Evolutionary conservation across 202 grass and related monocot species (phyloP).

Genomic region (Saccharum hybrid): DNA sequence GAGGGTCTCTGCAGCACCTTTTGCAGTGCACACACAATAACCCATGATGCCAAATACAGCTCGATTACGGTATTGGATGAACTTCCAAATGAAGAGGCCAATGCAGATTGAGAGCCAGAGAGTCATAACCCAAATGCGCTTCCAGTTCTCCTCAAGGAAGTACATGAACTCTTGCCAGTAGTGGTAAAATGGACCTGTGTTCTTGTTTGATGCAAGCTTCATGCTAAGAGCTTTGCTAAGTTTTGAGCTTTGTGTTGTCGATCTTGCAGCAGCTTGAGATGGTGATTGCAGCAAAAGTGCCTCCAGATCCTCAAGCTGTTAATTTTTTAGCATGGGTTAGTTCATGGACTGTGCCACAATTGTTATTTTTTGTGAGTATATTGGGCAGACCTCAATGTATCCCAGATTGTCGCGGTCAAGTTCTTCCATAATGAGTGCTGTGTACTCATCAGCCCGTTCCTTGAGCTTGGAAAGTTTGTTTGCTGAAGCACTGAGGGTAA

Average conservation of each 20-base stretch:
- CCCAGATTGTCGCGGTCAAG: constrained; percentile 77
- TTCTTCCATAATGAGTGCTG: constrained; percentile 97
- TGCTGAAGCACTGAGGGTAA: constrained; percentile 89
- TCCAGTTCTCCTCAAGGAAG: constrained; percentile 93
- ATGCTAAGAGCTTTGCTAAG: constrained; percentile 85
- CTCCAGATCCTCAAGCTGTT: constrained; percentile 79
- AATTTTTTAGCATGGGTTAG: constrained; percentile 35
- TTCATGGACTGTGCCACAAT: constrained; percentile 6
- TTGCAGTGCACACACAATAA: constrained; percentile 87
- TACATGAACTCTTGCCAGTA: constrained; percentile 62
- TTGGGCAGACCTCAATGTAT: constrained; percentile 74
- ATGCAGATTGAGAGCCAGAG: constrained; percentile 81
- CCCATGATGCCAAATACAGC: constrained; percentile 88
- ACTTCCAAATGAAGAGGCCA: constrained; percentile 80
- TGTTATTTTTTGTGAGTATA: constrained; percentile 14
- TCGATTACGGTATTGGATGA: constrained; percentile 74
- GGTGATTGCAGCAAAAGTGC: constrained; percentile 74
- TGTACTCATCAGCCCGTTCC: constrained; percentile 79
- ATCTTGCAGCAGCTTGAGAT: constrained; percentile 58
- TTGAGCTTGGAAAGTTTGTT: constrained; percentile 94
- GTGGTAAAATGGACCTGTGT: constrained; percentile 47
- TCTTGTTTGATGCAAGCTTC: constrained; percentile 70
- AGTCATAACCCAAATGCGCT: constrained; percentile 84
- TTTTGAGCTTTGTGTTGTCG: constrained; percentile 74
- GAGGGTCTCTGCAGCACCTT: constrained; percentile 90